Evolutionary conservation across 1,284 basidiomycete species (phyloP).

Genomic region (Pascua sp.): DNA sequence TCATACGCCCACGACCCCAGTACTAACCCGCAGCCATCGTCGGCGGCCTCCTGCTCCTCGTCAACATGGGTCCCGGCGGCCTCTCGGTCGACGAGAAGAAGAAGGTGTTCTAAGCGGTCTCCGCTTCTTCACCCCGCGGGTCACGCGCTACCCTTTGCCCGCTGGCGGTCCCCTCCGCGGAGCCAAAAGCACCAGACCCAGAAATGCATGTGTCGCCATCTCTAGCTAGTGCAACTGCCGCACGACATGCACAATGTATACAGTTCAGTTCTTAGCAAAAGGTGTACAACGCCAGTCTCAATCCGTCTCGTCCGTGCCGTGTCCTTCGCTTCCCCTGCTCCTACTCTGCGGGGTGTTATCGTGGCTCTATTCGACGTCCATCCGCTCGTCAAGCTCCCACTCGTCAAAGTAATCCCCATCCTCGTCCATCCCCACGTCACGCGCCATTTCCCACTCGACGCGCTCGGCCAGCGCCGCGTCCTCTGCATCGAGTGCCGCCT

Average conservation of each 20-base stretch:
- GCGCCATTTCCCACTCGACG: slow-evolving; percentile 12
- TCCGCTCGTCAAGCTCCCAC: not conserved
- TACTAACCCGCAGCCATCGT: slow-evolving; percentile 67
- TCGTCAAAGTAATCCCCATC: not conserved
- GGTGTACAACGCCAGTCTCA: not conserved
- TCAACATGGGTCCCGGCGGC: slow-evolving; percentile 97
- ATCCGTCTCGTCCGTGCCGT: too few relatives aligned
- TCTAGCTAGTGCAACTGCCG: too few relatives aligned
- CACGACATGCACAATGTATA: not conserved
- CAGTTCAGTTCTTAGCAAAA: not conserved
- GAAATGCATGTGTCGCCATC: not conserved
- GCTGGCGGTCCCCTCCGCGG: too few relatives aligned
- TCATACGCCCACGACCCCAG: too few relatives aligned
- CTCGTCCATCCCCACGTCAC: not conserved
- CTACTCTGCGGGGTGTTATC: not conserved
- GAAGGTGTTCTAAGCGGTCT: slow-evolving; percentile 55
- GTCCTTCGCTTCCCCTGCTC: not conserved
- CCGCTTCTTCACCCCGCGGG: too few relatives aligned
- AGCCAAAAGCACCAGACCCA: not conserved
- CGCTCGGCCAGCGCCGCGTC: slow-evolving; percentile 9
- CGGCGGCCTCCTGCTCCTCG: slow-evolving; percentile 91
- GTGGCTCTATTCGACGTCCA: not conserved
- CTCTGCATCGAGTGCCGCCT: slow-evolving; percentile 22
- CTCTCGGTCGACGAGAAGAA: slow-evolving; percentile 99
- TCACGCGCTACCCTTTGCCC: too few relatives aligned